Conservation (phyloP, 495 filamentous ascomycete genomes). For the Penicillium pulvis region DNA sequence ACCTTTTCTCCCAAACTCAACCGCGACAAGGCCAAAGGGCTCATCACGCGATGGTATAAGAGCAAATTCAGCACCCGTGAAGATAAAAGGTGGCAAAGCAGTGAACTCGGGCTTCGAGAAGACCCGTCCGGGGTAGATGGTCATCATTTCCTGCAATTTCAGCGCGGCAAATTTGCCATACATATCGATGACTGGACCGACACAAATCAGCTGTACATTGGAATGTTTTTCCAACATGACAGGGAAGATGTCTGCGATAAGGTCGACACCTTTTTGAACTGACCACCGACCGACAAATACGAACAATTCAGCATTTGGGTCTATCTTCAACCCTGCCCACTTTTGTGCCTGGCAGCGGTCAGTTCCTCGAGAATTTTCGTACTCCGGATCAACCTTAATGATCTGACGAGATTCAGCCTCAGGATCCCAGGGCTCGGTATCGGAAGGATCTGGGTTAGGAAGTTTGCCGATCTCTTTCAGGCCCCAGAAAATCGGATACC, state of each 20-base stretch:
- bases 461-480: constrained; percentile 69
- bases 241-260: constrained; percentile 77
- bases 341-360: constrained; percentile 71
- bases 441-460: constrained; percentile 77
- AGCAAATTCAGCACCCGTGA: constrained; percentile 77
- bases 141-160: constrained; percentile 72
- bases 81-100: constrained; percentile 72
- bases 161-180: constrained; percentile 77
- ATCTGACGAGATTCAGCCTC: constrained; percentile 52
- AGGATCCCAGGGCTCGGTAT: constrained; percentile 66
- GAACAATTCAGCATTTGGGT: constrained; percentile 71
- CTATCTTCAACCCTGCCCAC: constrained; percentile 71
- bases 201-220: constrained; percentile 69
- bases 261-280: constrained; percentile 76
- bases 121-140: constrained; percentile 69
- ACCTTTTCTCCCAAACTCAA: constrained; percentile 78
- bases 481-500: constrained; percentile 79
- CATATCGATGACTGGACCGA: constrained; percentile 76
- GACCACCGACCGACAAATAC: constrained; percentile 82
- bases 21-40: constrained; percentile 76
- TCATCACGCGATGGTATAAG: constrained; percentile 79
- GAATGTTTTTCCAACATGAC: constrained; percentile 65
- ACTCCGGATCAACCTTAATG: constrained; percentile 56
- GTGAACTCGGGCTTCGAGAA: constrained; percentile 83
- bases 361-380: constrained; percentile 58